Conservation (phyloP, 352 stramenopile species). For the Globisporangium okanoganense region DNA sequence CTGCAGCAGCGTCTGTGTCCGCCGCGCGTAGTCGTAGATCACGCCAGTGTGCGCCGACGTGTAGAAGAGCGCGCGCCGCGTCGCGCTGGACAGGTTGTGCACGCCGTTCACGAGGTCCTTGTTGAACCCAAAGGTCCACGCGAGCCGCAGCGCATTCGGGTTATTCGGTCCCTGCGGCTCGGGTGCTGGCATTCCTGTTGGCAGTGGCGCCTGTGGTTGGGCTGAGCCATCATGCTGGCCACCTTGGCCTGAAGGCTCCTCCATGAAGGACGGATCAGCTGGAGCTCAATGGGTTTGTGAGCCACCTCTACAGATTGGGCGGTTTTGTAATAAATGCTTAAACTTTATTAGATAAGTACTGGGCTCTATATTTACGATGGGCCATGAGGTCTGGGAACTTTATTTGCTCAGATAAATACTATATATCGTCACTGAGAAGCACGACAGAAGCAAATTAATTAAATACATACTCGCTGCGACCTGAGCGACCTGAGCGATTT, state of each 20-base stretch:
- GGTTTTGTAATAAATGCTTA: too few species aligned
- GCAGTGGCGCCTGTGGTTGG: neutral
- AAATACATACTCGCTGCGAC: neutral
- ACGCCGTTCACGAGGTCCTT: slow-evolving; percentile 85
- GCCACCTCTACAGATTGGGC: neutral
- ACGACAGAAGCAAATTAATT: too few species aligned
- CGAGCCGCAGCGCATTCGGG: slow-evolving; percentile 56
- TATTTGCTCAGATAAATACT: too few species aligned
- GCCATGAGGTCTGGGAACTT: too few species aligned
- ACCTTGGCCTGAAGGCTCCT: neutral
- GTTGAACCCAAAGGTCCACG: slow-evolving; percentile 92
- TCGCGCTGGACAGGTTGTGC: slow-evolving; percentile 79
- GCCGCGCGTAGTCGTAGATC: slow-evolving; percentile 89
- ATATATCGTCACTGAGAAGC: too few species aligned
- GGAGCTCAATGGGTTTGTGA: neutral
- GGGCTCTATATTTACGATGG: too few species aligned
- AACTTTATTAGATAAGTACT: too few species aligned
- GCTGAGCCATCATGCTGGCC: neutral
- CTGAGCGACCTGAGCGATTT: neutral
- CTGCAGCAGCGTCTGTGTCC: slow-evolving; percentile 87
- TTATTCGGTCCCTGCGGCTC: neutral
- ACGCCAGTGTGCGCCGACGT: slow-evolving; percentile 89
- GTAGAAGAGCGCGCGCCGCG: slow-evolving; percentile 85
- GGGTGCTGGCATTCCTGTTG: neutral
- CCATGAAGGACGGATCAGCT: neutral